Percentiles rank a stretch among this genome's conserved stretches.
Evolutionary conservation across 2,329 filamentous ascomycete genomes (phyloP).

Genomic region (Mollisia scopiformis): DNA sequence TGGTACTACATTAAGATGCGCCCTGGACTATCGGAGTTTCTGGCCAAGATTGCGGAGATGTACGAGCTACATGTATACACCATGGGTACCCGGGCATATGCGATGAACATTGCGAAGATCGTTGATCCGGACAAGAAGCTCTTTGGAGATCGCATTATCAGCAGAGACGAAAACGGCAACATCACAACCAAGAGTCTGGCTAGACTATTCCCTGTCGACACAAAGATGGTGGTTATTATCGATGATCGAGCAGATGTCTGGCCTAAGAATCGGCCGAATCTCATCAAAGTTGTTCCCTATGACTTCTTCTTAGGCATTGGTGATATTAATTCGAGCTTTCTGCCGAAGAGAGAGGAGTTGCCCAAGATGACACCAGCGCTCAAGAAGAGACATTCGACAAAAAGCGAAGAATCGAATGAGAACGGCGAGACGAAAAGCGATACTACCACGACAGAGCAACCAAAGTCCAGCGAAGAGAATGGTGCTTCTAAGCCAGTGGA

Average conservation of each 20-base stretch:
- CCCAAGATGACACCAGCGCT: slow-evolving; percentile 27
- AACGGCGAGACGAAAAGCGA: slow-evolving; percentile 2
- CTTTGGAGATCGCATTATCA: slow-evolving; percentile 94
- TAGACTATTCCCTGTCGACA: slow-evolving; percentile 92
- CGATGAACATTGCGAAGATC: slow-evolving; percentile 86
- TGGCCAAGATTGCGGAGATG: slow-evolving; percentile 74
- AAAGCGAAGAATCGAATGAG: slow-evolving; percentile 11
- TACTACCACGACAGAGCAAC: neutral
- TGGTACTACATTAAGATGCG: slow-evolving; percentile 99
- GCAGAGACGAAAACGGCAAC: slow-evolving; percentile 94
- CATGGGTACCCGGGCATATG: slow-evolving; percentile 98
- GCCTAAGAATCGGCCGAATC: slow-evolving; percentile 85
- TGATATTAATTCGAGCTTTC: slow-evolving; percentile 97
- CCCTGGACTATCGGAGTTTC: slow-evolving; percentile 80
- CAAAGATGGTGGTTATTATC: slow-evolving; percentile 99
- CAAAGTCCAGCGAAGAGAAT: neutral
- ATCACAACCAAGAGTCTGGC: slow-evolving; percentile 89
- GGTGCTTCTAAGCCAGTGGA: slow-evolving; percentile 11
- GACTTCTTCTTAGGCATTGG: slow-evolving; percentile 98
- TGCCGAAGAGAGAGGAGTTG: slow-evolving; percentile 74
- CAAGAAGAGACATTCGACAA: slow-evolving; percentile 26
- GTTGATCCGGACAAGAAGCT: slow-evolving; percentile 88
- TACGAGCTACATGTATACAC: slow-evolving; percentile 99
- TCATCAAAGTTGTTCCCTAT: slow-evolving; percentile 93
- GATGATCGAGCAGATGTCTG: slow-evolving; percentile 97